phyloP scores from a whole-genome alignment of 257 asterid genomes.

The Echites panduratus region DNA sequence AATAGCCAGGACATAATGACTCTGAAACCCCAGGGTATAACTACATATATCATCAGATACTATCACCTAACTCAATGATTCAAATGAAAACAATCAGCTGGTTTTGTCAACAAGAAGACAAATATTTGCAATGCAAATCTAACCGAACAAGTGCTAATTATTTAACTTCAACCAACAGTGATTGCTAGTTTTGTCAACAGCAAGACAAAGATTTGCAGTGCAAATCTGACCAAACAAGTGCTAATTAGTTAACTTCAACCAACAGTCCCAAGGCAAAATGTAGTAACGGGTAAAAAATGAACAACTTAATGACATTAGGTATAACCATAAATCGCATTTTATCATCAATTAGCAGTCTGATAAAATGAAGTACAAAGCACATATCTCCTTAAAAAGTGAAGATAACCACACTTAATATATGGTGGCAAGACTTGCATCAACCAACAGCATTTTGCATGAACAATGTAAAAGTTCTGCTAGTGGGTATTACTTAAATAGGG shows the following conservation, averaged over 20 bases:
- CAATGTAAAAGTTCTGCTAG: neutral
- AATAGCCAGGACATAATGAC: neutral
- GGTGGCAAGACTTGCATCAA: neutral
- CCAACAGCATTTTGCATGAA: neutral
- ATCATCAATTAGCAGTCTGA: neutral
- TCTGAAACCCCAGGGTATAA: neutral
- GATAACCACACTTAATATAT: neutral
- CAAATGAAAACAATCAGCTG: neutral
- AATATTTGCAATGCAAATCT: neutral
- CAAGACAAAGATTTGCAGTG: neutral
- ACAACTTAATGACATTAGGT: neutral
- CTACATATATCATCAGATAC: neutral
- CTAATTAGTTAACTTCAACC: neutral
- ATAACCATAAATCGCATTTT: neutral
- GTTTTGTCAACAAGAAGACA: neutral
- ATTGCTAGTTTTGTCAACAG: neutral
- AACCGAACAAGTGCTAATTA: neutral
- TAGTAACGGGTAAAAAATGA: neutral
- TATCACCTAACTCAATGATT: neutral
- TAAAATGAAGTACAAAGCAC: too few species aligned
- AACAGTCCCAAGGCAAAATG: neutral
- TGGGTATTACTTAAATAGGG: neutral
- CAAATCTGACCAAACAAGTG: neutral
- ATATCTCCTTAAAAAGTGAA: neutral
- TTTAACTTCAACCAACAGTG: neutral